Evolutionary conservation across 2,329 filamentous ascomycete genomes (phyloP).

Genomic region (Fusarium coicis): DNA sequence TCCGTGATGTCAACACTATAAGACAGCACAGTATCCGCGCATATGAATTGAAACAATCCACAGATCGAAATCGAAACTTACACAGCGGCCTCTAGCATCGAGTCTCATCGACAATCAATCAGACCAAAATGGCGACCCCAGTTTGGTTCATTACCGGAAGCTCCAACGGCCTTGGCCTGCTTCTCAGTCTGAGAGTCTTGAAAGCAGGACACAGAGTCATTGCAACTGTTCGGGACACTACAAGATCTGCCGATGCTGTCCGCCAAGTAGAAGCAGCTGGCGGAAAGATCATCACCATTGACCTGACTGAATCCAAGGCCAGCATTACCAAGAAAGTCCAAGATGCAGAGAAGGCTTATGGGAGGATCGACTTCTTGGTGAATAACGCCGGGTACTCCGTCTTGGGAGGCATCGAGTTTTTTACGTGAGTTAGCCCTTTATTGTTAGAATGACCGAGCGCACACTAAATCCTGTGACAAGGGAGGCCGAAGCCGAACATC

Average conservation of each 20-base stretch:
- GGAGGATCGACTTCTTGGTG: conserved; percentile 60
- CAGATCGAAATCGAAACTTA: background rate
- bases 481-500: conserved; percentile 52
- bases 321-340: conserved; percentile 40
- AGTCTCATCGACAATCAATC: background rate
- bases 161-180: conserved; percentile 39
- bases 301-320: conserved; percentile 41
- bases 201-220: conserved; percentile 36
- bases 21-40: background rate
- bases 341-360: conserved; percentile 42
- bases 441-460: too few relatives aligned
- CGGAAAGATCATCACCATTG: conserved; percentile 45
- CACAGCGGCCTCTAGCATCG: background rate
- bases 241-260: conserved; percentile 29
- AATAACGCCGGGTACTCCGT: conserved; percentile 61
- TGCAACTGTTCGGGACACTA: conserved; percentile 29
- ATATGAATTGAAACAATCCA: too few relatives aligned
- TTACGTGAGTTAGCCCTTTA: conserved; percentile 37
- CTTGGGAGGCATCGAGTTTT: conserved; percentile 36
- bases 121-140: conserved; percentile 31
- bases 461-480: conserved; percentile 32
- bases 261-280: conserved; percentile 37
- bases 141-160: conserved; percentile 42
- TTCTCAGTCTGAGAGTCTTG: conserved; percentile 32
- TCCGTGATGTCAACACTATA: conserved; percentile 18